Conservation (phyloP, 805 yeast genomes). For the Saccharomyces kudriavzevii region DNA sequence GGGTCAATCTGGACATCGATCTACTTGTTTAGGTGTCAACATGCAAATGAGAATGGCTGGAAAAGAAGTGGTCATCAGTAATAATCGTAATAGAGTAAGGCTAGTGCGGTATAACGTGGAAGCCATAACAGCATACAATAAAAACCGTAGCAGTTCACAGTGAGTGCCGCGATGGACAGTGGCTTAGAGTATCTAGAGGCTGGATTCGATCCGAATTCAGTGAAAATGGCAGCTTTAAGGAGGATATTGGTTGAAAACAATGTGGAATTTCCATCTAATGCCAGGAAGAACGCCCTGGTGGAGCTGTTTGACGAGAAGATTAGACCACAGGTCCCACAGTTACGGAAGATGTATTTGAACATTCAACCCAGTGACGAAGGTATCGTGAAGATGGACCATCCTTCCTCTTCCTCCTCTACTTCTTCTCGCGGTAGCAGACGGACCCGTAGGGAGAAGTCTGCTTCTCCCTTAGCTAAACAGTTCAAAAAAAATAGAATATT, state of each 20-base stretch:
- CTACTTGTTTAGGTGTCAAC: background rate
- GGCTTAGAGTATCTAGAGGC: slow-evolving; percentile 16
- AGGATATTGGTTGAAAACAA: slow-evolving; percentile 54
- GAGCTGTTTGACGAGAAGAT: slow-evolving; percentile 50
- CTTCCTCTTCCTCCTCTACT: background rate
- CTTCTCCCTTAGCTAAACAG: background rate
- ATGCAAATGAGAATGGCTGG: background rate
- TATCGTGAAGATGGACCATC: slow-evolving; percentile 32
- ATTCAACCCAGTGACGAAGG: slow-evolving; percentile 32
- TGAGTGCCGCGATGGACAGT: slow-evolving; percentile 1
- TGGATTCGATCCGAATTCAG: slow-evolving; percentile 60
- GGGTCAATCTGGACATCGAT: background rate
- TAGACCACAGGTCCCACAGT: slow-evolving; percentile 38
- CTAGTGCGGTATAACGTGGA: background rate
- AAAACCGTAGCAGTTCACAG: background rate
- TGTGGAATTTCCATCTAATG: slow-evolving; percentile 51
- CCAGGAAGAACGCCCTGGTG: slow-evolving; percentile 62
- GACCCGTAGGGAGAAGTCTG: background rate
- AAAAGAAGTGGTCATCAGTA: background rate
- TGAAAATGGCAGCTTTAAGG: slow-evolving; percentile 65
- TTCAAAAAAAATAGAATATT: slow-evolving; percentile 4
- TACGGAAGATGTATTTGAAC: slow-evolving; percentile 30
- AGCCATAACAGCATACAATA: background rate
- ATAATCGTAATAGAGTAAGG: background rate
- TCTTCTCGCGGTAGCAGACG: slow-evolving; percentile 1